phyloP scores from a whole-genome alignment of 164 flowering plant genomes.

The Dillenia turbinata region DNA sequence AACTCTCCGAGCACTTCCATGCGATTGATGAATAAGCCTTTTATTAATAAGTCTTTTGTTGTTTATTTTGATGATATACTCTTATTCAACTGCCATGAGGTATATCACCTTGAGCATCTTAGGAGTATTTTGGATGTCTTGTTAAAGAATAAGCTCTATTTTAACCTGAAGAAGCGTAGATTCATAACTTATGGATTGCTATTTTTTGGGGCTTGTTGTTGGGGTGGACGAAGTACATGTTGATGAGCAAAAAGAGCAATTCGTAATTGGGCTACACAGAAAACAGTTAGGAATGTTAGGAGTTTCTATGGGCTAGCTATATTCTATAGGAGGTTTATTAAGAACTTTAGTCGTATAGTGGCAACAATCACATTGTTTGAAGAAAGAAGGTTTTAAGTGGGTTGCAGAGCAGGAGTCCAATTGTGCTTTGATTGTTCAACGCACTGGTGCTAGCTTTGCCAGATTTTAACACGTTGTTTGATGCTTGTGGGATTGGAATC shows the following conservation, averaged over 20 bases:
- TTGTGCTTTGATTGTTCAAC: not conserved
- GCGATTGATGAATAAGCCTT: not conserved
- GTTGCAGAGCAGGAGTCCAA: not conserved
- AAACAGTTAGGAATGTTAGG: not conserved
- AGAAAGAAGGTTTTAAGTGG: not conserved
- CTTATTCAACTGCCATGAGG: not conserved
- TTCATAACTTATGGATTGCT: not conserved
- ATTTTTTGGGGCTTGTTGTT: not conserved
- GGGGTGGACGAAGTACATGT: not conserved
- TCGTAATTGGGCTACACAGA: not conserved
- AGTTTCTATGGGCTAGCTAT: not conserved
- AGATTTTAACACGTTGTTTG: not conserved
- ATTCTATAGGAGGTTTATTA: not conserved
- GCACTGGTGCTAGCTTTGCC: not conserved
- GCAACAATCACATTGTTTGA: constrained; percentile 1
- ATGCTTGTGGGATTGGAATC: not conserved
- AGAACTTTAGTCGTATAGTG: not conserved
- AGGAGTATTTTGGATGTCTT: too few relatives aligned
- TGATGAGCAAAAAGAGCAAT: constrained; percentile 1
- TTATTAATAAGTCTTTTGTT: not conserved
- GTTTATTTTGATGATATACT: not conserved
- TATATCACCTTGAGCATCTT: not conserved
- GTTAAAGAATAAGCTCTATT: not conserved
- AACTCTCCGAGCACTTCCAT: not conserved
- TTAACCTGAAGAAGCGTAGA: not conserved